These are phyloP conservation scores for Lithospermum erythrorhizon DNA, from an alignment of 257 asterid genomes.

Conservation along the genomic window DNA sequence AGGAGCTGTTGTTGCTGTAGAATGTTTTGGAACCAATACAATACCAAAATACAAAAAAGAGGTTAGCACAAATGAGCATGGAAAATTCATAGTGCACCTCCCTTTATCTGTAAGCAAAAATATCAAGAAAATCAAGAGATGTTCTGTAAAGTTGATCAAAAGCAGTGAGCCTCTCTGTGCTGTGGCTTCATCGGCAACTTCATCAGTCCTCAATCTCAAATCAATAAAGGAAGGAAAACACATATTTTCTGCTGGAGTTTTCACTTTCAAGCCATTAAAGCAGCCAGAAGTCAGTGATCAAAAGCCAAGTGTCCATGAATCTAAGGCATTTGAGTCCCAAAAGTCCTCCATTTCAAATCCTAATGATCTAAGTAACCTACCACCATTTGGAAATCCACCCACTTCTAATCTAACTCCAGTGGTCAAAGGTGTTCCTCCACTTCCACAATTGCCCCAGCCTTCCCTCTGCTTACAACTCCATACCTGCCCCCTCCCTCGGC, in stretches of 20 bases:
- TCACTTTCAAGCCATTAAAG: constrained; percentile 66
- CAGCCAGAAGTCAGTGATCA: constrained; percentile 55
- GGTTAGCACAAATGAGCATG: constrained; percentile 52
- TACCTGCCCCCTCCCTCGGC: too few relatives aligned
- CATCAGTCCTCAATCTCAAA: constrained; percentile 41
- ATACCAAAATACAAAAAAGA: constrained; percentile 27
- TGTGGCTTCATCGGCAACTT: too few relatives aligned
- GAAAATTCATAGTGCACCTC: constrained; percentile 58
- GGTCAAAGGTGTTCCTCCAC: constrained; percentile 24
- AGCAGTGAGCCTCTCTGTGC: constrained; percentile 63
- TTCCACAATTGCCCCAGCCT: neutral
- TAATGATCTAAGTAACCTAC: constrained; percentile 29
- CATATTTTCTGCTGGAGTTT: constrained; percentile 72
- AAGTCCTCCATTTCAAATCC: constrained; percentile 32
- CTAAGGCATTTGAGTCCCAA: constrained; percentile 2
- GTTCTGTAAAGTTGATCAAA: constrained; percentile 55
- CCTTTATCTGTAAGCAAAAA: constrained; percentile 61
- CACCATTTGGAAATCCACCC: constrained; percentile 22
- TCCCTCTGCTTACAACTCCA: neutral
- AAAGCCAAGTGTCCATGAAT: constrained; percentile 24
- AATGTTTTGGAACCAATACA: constrained; percentile 34
- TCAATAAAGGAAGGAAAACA: constrained; percentile 49
- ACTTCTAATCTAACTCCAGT: constrained; percentile 3
- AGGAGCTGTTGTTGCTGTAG: constrained; percentile 80
- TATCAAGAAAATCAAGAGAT: constrained; percentile 44